Evolutionary conservation across 192 early-diverging fungal genomes (phyloP).

Genomic region (Coemansia sp.): DNA sequence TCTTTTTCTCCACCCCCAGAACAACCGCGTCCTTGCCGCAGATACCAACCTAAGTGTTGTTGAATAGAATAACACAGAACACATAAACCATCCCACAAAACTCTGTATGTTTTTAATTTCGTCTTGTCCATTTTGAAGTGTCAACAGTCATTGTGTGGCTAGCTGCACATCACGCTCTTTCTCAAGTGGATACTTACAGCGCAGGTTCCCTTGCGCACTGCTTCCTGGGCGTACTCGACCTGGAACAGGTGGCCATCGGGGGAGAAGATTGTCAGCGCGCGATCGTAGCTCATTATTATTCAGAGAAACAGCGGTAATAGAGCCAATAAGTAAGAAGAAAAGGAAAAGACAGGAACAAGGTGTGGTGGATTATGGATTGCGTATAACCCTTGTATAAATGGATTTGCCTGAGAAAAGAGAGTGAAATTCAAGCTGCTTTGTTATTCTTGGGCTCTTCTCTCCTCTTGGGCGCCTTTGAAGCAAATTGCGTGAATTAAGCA

Average conservation of each 20-base stretch:
- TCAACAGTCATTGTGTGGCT: neutral
- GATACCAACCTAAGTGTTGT: conserved; percentile 81
- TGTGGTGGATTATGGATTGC: neutral
- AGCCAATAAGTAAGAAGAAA: neutral
- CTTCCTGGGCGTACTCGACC: conserved; percentile 98
- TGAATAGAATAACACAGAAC: neutral
- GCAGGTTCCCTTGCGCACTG: conserved; percentile 95
- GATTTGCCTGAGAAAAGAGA: neutral
- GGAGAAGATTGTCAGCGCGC: conserved; percentile 95
- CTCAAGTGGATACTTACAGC: conserved; percentile 66
- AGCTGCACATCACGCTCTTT: neutral
- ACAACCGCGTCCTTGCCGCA: conserved; percentile 89
- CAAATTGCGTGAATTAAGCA: neutral
- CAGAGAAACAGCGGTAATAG: neutral
- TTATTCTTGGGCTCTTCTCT: too few relatives aligned
- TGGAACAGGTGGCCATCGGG: conserved; percentile 99
- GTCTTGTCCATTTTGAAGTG: neutral
- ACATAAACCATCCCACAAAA: neutral
- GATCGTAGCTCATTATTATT: conserved; percentile 61
- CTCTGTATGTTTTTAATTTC: neutral
- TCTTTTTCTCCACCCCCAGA: conserved; percentile 95
- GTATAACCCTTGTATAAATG: neutral
- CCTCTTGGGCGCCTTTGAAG: neutral
- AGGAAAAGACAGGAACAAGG: conserved; percentile 2
- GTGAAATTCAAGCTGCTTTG: neutral